Conservation (phyloP, 495 filamentous ascomycete genomes). For the Trichoderma gamsii region DNA sequence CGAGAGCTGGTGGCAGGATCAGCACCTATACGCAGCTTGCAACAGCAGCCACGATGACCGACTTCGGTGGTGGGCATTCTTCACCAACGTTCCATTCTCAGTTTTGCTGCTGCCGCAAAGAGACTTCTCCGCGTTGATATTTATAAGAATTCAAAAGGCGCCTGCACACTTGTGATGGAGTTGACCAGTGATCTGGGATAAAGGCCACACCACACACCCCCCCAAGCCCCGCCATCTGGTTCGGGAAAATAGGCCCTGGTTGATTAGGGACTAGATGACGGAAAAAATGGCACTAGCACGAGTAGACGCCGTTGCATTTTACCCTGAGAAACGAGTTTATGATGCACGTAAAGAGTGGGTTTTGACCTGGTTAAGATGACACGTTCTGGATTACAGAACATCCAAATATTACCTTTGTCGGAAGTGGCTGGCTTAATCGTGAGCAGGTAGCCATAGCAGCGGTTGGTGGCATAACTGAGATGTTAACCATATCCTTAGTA, state of each 20-base stretch:
- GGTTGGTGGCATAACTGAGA: neutral
- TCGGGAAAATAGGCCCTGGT: constrained; percentile 14
- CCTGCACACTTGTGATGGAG: neutral
- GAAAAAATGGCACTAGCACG: neutral
- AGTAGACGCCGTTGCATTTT: constrained; percentile 11
- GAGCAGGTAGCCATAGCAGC: neutral
- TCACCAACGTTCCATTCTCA: constrained; percentile 1
- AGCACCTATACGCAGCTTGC: neutral
- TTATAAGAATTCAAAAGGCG: neutral
- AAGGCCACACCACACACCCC: neutral
- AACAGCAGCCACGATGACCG: neutral
- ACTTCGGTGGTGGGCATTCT: neutral
- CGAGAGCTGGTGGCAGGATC: neutral
- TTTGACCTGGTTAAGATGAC: neutral
- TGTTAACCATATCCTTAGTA: neutral
- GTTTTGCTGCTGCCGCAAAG: neutral
- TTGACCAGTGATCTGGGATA: constrained; percentile 9
- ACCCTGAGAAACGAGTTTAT: neutral
- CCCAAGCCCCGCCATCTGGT: constrained; percentile 9
- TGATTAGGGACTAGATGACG: neutral
- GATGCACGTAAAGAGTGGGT: neutral
- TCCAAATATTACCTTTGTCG: neutral
- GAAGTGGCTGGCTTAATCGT: neutral
- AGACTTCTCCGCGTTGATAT: neutral
- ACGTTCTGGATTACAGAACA: neutral